These are phyloP conservation scores for Falciphora oryzae DNA, from an alignment of 2,329 filamentous ascomycete species.

Conservation along the genomic window DNA sequence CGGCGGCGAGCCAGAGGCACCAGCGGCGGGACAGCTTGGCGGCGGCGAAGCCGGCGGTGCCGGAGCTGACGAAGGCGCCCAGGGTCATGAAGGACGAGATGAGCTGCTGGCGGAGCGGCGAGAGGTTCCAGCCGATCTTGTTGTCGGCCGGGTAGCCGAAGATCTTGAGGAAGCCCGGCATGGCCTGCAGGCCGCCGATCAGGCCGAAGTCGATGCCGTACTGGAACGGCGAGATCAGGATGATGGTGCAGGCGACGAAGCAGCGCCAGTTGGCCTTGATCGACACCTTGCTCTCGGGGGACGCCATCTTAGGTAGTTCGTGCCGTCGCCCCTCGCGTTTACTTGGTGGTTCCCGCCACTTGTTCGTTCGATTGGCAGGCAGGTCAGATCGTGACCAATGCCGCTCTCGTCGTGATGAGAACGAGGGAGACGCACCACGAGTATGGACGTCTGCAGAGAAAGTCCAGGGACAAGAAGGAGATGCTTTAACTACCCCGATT, in stretches of 20 bases:
- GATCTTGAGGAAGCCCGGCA: slow-evolving; percentile 27
- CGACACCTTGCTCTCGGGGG: slow-evolving; percentile 6
- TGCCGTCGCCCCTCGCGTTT: too few species aligned
- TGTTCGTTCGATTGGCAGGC: background rate
- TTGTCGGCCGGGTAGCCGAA: slow-evolving; percentile 26
- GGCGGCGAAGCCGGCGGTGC: slow-evolving; percentile 28
- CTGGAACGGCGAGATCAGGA: slow-evolving; percentile 27
- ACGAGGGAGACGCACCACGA: too few species aligned
- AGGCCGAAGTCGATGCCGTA: slow-evolving; percentile 29
- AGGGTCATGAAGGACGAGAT: slow-evolving; percentile 30
- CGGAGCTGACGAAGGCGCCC: slow-evolving; percentile 26
- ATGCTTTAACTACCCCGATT: too few species aligned
- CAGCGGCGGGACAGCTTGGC: slow-evolving; percentile 27
- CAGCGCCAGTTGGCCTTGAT: slow-evolving; percentile 10
- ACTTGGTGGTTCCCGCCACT: too few species aligned
- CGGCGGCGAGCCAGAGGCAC: slow-evolving; percentile 35
- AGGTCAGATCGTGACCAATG: too few species aligned
- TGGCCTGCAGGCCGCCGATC: slow-evolving; percentile 28
- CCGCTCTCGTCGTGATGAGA: background rate
- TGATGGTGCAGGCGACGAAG: slow-evolving; percentile 19
- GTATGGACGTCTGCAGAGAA: too few species aligned
- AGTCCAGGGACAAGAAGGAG: too few species aligned
- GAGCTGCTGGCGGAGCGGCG: slow-evolving; percentile 29
- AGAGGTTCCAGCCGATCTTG: slow-evolving; percentile 24
- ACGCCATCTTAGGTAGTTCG: background rate